phyloP scores from a whole-genome alignment of 2,329 filamentous ascomycete species.

The Verticillium dahliae region DNA sequence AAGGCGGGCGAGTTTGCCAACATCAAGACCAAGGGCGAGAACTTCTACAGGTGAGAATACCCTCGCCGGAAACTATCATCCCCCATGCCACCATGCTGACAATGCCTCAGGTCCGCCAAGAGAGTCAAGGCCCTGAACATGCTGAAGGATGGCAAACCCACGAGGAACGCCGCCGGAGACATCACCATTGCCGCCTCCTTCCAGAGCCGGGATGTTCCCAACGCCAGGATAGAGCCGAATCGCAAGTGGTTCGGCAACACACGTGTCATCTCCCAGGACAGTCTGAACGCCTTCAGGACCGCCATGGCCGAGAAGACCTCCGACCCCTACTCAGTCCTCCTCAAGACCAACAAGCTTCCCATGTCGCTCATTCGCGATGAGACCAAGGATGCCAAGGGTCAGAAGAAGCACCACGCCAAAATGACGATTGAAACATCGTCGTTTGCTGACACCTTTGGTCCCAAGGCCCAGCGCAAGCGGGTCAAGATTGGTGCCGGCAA shows the following conservation, averaged over 20 bases:
- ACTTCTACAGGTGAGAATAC: constrained; percentile 75
- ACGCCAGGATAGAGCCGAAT: constrained; percentile 88
- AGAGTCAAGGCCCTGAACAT: constrained; percentile 85
- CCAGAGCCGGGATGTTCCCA: constrained; percentile 76
- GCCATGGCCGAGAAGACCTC: constrained; percentile 86
- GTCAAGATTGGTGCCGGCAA: constrained; percentile 81
- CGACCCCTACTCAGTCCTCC: constrained; percentile 88
- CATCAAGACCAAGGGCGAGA: constrained; percentile 91
- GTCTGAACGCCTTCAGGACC: constrained; percentile 77
- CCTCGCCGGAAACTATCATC: neutral
- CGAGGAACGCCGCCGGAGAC: constrained; percentile 75
- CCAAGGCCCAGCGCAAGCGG: constrained; percentile 86
- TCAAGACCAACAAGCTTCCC: constrained; percentile 95
- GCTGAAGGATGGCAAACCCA: constrained; percentile 79
- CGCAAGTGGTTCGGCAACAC: constrained; percentile 98
- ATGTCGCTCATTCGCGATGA: constrained; percentile 88
- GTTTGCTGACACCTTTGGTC: constrained; percentile 84
- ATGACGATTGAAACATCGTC: constrained; percentile 84
- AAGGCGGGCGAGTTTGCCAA: constrained; percentile 83
- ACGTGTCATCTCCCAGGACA: constrained; percentile 80
- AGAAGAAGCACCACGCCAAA: constrained; percentile 91
- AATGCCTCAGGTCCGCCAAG: constrained; percentile 55
- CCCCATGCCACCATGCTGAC: constrained; percentile 1
- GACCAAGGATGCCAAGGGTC: constrained; percentile 62
- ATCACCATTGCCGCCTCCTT: constrained; percentile 79